Percentiles rank a stretch among this genome's conserved stretches.
These are phyloP conservation scores for Lichtheimia ramosa DNA, from an alignment of 371 early-diverging fungal genomes.

Conservation along the genomic window DNA sequence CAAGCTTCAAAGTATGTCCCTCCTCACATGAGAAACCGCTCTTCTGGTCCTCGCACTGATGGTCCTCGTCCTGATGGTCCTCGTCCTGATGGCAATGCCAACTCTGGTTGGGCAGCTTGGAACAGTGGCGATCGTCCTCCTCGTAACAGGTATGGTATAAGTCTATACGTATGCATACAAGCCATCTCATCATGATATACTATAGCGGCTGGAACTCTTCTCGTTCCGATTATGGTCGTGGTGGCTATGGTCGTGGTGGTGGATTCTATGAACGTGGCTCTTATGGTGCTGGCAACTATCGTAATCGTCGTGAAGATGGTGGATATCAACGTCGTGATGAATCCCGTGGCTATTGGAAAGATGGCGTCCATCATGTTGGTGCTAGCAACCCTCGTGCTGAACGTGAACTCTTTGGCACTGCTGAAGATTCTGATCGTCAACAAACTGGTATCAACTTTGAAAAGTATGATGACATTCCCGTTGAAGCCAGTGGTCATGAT, in stretches of 20 bases:
- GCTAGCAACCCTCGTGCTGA: conserved; percentile 77
- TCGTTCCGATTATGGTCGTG: conserved; percentile 48
- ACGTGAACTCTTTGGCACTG: conserved; percentile 71
- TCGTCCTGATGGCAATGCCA: conserved; percentile 15
- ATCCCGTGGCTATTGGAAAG: conserved; percentile 66
- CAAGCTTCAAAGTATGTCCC: conserved; percentile 48
- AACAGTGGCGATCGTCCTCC: conserved; percentile 13
- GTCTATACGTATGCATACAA: too few species aligned
- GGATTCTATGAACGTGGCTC: conserved; percentile 33
- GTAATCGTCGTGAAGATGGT: conserved; percentile 38
- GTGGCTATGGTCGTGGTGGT: conserved; percentile 31
- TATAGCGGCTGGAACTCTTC: conserved; percentile 48
- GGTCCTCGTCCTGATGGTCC: conserved; percentile 9
- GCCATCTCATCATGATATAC: background rate
- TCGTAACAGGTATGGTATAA: conserved; percentile 19
- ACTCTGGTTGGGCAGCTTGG: conserved; percentile 21
- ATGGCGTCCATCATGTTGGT: conserved; percentile 73
- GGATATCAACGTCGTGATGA: conserved; percentile 51
- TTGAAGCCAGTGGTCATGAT: conserved; percentile 86
- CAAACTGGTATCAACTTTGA: conserved; percentile 94
- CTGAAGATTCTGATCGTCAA: conserved; percentile 69
- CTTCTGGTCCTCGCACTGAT: conserved; percentile 9
- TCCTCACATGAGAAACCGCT: conserved; percentile 56
- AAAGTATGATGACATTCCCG: conserved; percentile 92
- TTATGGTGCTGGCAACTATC: conserved; percentile 28